Percentiles rank a stretch among this genome's conserved stretches.
phyloP scores from a whole-genome alignment of 2,329 filamentous ascomycete species.

The Cytospora piceicola region DNA sequence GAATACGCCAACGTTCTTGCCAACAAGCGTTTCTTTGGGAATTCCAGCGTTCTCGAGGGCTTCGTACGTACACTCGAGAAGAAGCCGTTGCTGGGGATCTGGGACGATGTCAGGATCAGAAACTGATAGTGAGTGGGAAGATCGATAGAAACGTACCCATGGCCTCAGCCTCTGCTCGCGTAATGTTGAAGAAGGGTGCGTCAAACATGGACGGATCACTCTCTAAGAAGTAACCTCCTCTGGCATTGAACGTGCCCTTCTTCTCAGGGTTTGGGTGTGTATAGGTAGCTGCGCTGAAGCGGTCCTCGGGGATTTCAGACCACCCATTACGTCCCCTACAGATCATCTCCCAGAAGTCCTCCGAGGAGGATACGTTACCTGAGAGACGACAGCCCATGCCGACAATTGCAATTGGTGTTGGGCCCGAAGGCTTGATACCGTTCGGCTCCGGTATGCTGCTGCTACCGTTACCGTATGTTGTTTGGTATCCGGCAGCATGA shows the following conservation, averaged over 20 bases:
- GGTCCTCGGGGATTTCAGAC: constrained; percentile 38
- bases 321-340: constrained; percentile 38
- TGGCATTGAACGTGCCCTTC: constrained; percentile 40
- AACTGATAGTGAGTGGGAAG: background rate
- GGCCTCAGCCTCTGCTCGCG: constrained; percentile 40
- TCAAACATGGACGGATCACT: constrained; percentile 39
- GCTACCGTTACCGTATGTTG: background rate
- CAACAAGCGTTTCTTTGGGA: constrained; percentile 37
- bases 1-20: constrained; percentile 40
- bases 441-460: background rate
- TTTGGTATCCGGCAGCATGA: background rate
- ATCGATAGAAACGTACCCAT: constrained; percentile 37
- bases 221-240: constrained; percentile 41
- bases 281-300: constrained; percentile 42
- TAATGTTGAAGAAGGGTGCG: constrained; percentile 44
- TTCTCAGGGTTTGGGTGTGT: constrained; percentile 41
- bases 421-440: background rate
- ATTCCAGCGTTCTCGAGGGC: constrained; percentile 41
- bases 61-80: constrained; percentile 42
- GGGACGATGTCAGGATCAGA: background rate
- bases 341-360: constrained; percentile 40
- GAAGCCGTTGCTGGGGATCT: constrained; percentile 40
- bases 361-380: constrained; percentile 36
- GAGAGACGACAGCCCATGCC: constrained; percentile 25
- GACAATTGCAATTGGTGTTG: constrained; percentile 18